phyloP scores from a whole-genome alignment of 73 alveolate species.

The Paramecium octaurelia region DNA sequence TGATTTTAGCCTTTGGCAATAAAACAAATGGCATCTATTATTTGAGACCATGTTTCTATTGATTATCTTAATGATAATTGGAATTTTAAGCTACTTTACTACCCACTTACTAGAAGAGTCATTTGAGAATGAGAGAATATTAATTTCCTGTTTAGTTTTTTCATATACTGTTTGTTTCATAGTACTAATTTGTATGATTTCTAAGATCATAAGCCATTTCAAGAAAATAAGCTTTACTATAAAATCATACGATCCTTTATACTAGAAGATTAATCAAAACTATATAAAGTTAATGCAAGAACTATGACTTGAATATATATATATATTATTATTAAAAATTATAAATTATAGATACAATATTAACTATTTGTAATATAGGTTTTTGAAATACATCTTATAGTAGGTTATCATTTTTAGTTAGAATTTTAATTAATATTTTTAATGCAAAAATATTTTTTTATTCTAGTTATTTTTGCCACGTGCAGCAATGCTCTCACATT shows the following conservation, averaged over 20 bases:
- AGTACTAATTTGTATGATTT: not conserved
- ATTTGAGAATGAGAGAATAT: not conserved
- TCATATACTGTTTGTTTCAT: not conserved
- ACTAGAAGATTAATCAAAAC: not conserved
- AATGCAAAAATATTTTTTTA: not conserved
- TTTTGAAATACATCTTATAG: not conserved
- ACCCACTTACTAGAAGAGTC: not conserved
- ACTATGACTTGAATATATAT: not conserved
- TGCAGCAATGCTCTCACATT: constrained; percentile 45
- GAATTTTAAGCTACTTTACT: not conserved
- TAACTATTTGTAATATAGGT: not conserved
- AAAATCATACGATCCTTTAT: not conserved
- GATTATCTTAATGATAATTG: not conserved
- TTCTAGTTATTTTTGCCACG: constrained; percentile 19
- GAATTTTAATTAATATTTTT: not conserved
- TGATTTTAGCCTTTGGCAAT: not conserved
- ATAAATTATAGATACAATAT: not conserved
- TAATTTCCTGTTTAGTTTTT: constrained; percentile 7
- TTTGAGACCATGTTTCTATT: not conserved
- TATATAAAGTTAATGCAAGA: not conserved
- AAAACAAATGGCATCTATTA: not conserved
- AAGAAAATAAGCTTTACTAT: not conserved
- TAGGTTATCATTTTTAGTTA: not conserved
- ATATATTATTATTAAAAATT: not conserved
- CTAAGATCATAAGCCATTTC: not conserved